Conservation (phyloP, 2,329 filamentous ascomycete species). For the Fusarium poae region DNA sequence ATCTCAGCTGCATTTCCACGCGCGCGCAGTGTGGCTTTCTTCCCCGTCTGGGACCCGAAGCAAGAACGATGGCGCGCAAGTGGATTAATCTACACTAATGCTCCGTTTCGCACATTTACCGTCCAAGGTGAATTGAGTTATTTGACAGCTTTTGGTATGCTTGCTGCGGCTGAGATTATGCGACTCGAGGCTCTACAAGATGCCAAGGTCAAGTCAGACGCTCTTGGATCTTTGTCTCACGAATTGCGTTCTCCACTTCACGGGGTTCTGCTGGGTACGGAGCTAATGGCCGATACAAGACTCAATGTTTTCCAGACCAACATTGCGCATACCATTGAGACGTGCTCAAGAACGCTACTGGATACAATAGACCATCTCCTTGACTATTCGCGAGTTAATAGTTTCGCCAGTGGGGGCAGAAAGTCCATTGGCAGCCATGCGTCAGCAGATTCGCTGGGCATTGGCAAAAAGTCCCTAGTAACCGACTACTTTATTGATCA, state of each 20-base stretch:
- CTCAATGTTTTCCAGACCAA: slow-evolving; percentile 4
- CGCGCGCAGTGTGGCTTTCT: slow-evolving; percentile 3
- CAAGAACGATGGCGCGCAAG: not conserved
- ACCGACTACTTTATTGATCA: not conserved
- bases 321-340: slow-evolving; percentile 6
- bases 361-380: slow-evolving; percentile 8
- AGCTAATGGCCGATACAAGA: not conserved
- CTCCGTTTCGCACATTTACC: not conserved
- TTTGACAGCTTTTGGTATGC: not conserved
- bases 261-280: not conserved
- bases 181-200: not conserved
- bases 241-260: slow-evolving; percentile 17
- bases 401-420: fast-evolving
- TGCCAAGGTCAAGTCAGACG: slow-evolving; percentile 6
- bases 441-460: too few species aligned
- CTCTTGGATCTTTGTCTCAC: slow-evolving; percentile 7
- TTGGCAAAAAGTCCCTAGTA: not conserved
- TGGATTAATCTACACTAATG: not conserved
- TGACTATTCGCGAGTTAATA: slow-evolving; percentile 7
- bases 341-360: not conserved
- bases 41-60: not conserved
- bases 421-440: not conserved
- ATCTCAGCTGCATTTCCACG: not conserved
- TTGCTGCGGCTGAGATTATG: not conserved
- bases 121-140: not conserved